Evolutionary conservation across 2,329 filamentous ascomycete species (phyloP).

Genomic region (Fusarium fujikuroi): DNA sequence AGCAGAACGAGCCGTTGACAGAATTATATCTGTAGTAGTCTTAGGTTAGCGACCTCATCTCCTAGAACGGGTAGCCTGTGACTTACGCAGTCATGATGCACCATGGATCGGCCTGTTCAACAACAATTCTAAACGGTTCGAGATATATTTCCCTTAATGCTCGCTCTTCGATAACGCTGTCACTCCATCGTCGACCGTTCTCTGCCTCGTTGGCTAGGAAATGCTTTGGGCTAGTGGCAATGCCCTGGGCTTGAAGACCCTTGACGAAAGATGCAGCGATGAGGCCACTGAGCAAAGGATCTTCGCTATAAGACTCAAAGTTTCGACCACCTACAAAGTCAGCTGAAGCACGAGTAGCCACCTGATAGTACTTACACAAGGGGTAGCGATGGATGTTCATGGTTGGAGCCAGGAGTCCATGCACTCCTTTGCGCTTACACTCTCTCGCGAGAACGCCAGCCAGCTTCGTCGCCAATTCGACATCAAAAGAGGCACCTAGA

Average conservation of each 20-base stretch:
- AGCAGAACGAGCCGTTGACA: background rate
- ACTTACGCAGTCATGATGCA: background rate
- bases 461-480: background rate
- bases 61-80: no score
- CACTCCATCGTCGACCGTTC: background rate
- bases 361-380: background rate
- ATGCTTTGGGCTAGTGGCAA: background rate
- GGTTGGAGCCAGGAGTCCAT: background rate
- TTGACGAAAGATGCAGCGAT: background rate
- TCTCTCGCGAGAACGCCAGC: background rate
- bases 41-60: rapidly evolving
- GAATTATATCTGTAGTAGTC: background rate
- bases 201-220: background rate
- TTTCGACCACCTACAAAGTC: background rate
- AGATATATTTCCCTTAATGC: background rate
- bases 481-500: background rate
- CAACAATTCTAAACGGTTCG: background rate
- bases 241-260: background rate
- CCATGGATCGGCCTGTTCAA: background rate
- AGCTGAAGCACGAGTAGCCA: background rate
- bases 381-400: background rate
- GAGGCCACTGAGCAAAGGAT: background rate
- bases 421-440: background rate
- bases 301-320: background rate
- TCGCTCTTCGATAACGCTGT: background rate